A percentile compares a stretch with the other conserved stretches of the same genome.
These are phyloP conservation scores for Xylogone sp. DNA, from an alignment of 2,329 filamentous ascomycete species.

Conservation along the genomic window DNA sequence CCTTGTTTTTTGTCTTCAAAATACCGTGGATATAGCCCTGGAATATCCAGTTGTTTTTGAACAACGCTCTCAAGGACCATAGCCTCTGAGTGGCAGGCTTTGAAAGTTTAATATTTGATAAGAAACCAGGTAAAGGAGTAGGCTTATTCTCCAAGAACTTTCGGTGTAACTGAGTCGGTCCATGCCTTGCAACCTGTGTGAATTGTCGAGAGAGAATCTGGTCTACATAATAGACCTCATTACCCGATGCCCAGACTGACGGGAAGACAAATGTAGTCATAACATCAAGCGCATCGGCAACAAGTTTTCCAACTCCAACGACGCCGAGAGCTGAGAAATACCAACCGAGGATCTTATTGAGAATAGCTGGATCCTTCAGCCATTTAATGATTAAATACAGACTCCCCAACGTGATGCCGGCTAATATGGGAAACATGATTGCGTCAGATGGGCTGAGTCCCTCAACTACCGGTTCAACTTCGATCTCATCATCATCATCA, in stretches of 20 bases:
- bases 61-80: conserved; percentile 49
- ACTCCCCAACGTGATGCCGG: conserved; percentile 65
- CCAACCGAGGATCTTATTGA: conserved; percentile 78
- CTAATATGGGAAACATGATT: conserved; percentile 77
- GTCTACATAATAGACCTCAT: conserved; percentile 45
- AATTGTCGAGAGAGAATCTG: conserved; percentile 26
- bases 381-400: conserved; percentile 89
- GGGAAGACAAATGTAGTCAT: conserved; percentile 69
- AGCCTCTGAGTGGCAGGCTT: conserved; percentile 23
- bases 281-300: conserved; percentile 68
- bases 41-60: conserved; percentile 47
- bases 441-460: conserved; percentile 75
- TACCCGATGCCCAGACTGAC: conserved; percentile 54
- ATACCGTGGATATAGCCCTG: conserved; percentile 22
- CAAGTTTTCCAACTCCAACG: conserved; percentile 69
- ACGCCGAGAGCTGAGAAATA: conserved; percentile 82
- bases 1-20: conserved; percentile 14
- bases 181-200: conserved; percentile 7
- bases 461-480: conserved; percentile 59
- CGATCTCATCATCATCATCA: conserved; percentile 43
- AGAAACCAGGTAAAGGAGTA: conserved; percentile 36
- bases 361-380: conserved; percentile 72
- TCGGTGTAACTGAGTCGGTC: conserved; percentile 10
- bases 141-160: conserved; percentile 20
- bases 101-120: conserved; percentile 30